phyloP scores from a whole-genome alignment of 176 grass and related monocot species.

The maize (Zea mays) region DNA sequence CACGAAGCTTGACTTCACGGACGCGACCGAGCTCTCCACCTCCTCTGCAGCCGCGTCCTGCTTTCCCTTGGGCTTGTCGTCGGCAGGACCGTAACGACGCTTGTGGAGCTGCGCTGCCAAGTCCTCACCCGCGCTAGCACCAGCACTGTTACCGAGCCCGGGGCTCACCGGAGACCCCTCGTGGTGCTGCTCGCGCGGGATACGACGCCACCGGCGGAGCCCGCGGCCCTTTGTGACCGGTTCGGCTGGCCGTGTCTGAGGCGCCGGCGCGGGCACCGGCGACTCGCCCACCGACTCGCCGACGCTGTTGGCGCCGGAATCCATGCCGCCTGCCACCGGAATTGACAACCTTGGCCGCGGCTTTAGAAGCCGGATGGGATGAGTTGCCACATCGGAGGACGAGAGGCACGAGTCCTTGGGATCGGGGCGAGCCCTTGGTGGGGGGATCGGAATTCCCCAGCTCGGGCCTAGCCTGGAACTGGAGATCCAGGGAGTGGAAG shows the following conservation, averaged over 20 bases:
- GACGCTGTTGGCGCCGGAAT: slow-evolving; percentile 50
- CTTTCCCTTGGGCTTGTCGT: slow-evolving; percentile 45
- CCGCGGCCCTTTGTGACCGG: slow-evolving; percentile 47
- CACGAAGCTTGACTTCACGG: slow-evolving; percentile 57
- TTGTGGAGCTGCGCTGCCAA: slow-evolving; percentile 61
- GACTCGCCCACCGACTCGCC: slow-evolving; percentile 42
- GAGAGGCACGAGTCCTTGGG: slow-evolving; percentile 22
- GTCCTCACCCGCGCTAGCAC: slow-evolving; percentile 24
- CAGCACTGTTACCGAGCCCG: not conserved
- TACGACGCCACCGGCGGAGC: slow-evolving; percentile 64
- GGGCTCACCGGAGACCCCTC: slow-evolving; percentile 44
- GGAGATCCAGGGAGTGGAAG: slow-evolving; percentile 46
- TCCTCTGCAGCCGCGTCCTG: slow-evolving; percentile 43
- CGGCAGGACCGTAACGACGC: slow-evolving; percentile 38
- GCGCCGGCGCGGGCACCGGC: slow-evolving; percentile 10
- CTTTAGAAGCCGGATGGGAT: slow-evolving; percentile 23
- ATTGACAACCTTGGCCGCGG: slow-evolving; percentile 30
- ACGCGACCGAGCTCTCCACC: slow-evolving; percentile 63
- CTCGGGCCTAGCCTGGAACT: slow-evolving; percentile 19
- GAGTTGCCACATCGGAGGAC: not conserved
- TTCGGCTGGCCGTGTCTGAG: not conserved
- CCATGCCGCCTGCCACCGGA: slow-evolving; percentile 38
- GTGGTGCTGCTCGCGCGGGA: slow-evolving; percentile 52
- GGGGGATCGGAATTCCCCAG: slow-evolving; percentile 25
- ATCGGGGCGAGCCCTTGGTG: slow-evolving; percentile 14